Base-by-base conservation (phyloP, 1,284 basidiomycete species). In the Naganishia albida region DNA sequence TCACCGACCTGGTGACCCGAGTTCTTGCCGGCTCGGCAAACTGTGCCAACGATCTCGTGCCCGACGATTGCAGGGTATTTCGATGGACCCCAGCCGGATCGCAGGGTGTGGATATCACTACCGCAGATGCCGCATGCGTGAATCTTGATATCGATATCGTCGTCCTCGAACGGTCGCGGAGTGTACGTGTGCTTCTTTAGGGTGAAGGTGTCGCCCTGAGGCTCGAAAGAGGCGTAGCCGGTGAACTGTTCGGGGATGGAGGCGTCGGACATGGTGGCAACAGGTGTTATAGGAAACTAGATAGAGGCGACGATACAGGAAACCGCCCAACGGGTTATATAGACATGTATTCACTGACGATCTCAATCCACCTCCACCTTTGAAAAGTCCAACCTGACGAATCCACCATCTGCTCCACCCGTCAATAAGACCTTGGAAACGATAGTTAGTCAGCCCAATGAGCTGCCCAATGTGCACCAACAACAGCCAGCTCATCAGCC, bases 151-250 rank as follows among this genome's bases (percentile, higher is more conserved):
- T 72, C 64, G 20, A 73, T 53, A 59, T 73, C 72, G 64, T 71
- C 69, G 43, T 73, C 72, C 42, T 59, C 69, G 57, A 73, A 72
- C 20, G 57, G 48, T 51, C 71, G 69, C 15, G 72, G 72, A 4
- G 71, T 71, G 70, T 72, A 73, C 7, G 69, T 59, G 63, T 69
- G 49, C 62, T 67, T 52, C 54, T 69, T 50, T 30, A 73, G 67
- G 65, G 71, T 64, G 59, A 72, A 73, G 26, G 57, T 65, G 48
- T 60, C 67, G 44, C 56, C 63, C 53, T 71, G 63, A 56, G 71
- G 68, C 62, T 68, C 65, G 46, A 28, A 64, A 13, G 67, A 56
- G 43, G 64, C 66, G 56, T 64, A 64, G 3, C 66, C 66, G 39
- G 66, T 64, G 55, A 67, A 67, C 38, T 67, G 62, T 44, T 64